Evolutionary conservation across 306 rosid species (phyloP).

Genomic region (Cicer arietinum): DNA sequence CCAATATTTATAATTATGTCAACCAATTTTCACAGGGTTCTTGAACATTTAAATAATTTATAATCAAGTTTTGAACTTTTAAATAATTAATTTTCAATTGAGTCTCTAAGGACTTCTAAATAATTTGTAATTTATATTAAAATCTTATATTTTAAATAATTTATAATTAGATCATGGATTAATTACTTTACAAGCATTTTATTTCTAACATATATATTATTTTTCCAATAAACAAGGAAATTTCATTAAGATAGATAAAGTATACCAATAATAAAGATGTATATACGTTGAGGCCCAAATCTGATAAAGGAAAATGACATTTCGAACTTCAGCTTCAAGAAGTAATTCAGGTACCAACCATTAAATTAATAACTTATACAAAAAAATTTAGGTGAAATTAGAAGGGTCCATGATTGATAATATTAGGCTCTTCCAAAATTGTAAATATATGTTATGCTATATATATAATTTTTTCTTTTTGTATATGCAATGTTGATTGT

Average conservation of each 20-base stretch:
- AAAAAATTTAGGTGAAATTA: too few species aligned
- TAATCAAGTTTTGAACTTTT: too few species aligned
- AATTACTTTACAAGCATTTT: too few species aligned
- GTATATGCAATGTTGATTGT: neutral
- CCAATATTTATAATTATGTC: too few species aligned
- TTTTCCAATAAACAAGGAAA: conserved; percentile 7
- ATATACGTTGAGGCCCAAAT: conserved; percentile 3
- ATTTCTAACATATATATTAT: neutral
- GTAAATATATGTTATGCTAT: neutral
- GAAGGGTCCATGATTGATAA: conserved; percentile 37
- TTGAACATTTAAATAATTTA: too few species aligned
- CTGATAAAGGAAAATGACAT: conserved; percentile 36
- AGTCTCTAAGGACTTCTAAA: too few species aligned
- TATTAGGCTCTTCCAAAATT: conserved; percentile 11
- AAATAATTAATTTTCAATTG: too few species aligned
- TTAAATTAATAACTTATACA: conserved; percentile 13
- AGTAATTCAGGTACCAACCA: conserved; percentile 34
- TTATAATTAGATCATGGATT: too few species aligned
- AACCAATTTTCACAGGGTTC: too few species aligned
- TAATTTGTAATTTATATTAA: too few species aligned
- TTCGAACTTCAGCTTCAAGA: conserved; percentile 33
- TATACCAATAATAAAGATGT: conserved; percentile 16
- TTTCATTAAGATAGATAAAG: conserved; percentile 10
- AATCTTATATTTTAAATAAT: too few species aligned
- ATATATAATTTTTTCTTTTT: neutral